phyloP scores from a whole-genome alignment of 805 yeast species.

The Candida qinlingensis region DNA sequence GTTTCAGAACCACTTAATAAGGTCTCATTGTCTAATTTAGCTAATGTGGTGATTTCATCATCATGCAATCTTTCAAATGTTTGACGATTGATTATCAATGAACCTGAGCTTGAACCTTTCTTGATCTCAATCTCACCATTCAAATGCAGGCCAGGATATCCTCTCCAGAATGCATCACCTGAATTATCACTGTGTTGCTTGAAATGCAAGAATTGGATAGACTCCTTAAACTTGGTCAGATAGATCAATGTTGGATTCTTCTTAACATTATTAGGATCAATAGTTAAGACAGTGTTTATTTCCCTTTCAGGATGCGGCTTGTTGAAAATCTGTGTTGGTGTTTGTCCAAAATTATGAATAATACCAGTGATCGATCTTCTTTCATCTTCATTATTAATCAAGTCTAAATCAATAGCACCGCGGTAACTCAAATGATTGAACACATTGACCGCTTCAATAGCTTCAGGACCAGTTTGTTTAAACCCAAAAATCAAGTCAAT shows the following conservation, averaged over 20 bases:
- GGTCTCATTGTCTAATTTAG: conserved; percentile 21
- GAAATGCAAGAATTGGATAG: conserved; percentile 41
- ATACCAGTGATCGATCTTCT: conserved; percentile 74
- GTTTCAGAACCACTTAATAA: conserved; percentile 39
- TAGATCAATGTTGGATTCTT: conserved; percentile 35
- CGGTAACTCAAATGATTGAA: conserved; percentile 82
- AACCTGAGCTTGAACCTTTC: conserved; percentile 19
- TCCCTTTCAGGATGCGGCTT: conserved; percentile 59
- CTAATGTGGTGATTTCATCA: conserved; percentile 25
- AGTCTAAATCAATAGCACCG: conserved; percentile 76
- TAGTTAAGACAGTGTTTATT: conserved; percentile 31
- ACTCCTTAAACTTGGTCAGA: conserved; percentile 36
- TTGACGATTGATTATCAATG: conserved; percentile 21
- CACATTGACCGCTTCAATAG: conserved; percentile 63
- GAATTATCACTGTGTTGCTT: conserved; percentile 32
- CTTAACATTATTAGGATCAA: conserved; percentile 28
- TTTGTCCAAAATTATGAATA: conserved; percentile 89
- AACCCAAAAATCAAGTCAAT: conserved; percentile 79
- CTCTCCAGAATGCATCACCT: conserved; percentile 42
- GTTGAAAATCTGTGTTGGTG: conserved; percentile 68
- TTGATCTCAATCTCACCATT: conserved; percentile 24
- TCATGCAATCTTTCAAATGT: conserved; percentile 29
- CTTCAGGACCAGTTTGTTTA: conserved; percentile 70
- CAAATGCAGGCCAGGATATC: conserved; percentile 33
- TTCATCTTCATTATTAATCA: conserved; percentile 67